Evolutionary conservation across 768 basidiomycete genomes (phyloP).

Genomic region (Boletus subparvulus): DNA sequence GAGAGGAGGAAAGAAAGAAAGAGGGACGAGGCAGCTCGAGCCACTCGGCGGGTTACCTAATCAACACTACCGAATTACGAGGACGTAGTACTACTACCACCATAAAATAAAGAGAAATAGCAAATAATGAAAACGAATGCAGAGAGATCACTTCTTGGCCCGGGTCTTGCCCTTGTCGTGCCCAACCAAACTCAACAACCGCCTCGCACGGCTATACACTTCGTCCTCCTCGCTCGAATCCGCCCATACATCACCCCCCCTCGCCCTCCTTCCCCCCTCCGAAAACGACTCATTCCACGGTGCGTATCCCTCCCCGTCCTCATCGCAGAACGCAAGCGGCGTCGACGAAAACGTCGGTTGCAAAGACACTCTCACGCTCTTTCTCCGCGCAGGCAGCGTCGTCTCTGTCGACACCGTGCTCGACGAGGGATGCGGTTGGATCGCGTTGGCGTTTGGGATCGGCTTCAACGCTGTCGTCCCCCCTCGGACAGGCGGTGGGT

Average conservation of each 20-base stretch:
- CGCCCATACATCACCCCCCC: constrained; percentile 53
- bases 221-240: constrained; percentile 78
- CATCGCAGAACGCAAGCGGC: constrained; percentile 62
- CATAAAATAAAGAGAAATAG: background rate
- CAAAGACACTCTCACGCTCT: constrained; percentile 78
- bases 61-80: background rate
- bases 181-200: constrained; percentile 48
- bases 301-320: constrained; percentile 32
- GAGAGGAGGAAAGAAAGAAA: background rate
- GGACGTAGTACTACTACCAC: no score
- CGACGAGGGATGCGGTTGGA: constrained; percentile 8
- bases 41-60: constrained; percentile 8
- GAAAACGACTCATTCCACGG: constrained; percentile 12
- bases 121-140: background rate
- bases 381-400: constrained; percentile 36
- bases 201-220: constrained; percentile 59
- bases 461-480: background rate
- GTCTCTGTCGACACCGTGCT: constrained; percentile 12
- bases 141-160: background rate
- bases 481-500: constrained; percentile 3
- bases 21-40: background rate
- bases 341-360: constrained; percentile 74
- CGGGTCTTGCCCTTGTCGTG: constrained; percentile 24
- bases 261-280: background rate
- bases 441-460: background rate